A percentile compares a stretch with the other conserved stretches of the same genome.
Conservation (phyloP, 768 basidiomycete genomes). For the Cystofilobasidium bisporidii region DNA sequence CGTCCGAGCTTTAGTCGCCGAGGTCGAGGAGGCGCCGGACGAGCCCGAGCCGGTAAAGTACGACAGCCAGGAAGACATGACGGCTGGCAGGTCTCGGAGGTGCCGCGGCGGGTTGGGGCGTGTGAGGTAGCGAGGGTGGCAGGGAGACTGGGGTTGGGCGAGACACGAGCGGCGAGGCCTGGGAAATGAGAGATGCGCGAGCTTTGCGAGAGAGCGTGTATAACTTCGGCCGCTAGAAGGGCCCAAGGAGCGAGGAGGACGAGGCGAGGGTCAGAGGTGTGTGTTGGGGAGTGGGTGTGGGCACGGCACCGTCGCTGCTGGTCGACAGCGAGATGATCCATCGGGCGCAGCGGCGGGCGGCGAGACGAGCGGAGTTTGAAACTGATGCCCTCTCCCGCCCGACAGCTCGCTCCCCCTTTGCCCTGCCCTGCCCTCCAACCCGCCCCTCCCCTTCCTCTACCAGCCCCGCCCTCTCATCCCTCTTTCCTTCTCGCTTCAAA, state of each 20-base stretch:
- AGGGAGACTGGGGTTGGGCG: background rate
- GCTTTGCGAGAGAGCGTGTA: too few species aligned
- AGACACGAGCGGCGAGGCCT: background rate
- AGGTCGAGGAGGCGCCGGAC: conserved; percentile 58
- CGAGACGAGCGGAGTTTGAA: too few species aligned
- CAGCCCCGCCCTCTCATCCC: background rate
- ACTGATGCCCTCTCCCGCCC: too few species aligned
- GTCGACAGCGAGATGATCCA: too few species aligned
- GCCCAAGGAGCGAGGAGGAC: background rate
- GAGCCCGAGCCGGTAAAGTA: conserved; percentile 71
- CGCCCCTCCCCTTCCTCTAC: background rate
- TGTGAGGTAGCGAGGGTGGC: background rate
- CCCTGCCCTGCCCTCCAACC: background rate
- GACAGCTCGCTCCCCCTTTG: background rate
- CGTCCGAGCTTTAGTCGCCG: conserved; percentile 55
- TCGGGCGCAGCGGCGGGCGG: too few species aligned
- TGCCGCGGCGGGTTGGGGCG: background rate
- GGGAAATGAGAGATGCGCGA: too few species aligned
- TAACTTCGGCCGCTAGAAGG: too few species aligned
- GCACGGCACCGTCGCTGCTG: too few species aligned
- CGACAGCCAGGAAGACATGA: conserved; percentile 57
- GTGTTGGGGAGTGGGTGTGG: too few species aligned
- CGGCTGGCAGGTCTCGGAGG: too few species aligned
- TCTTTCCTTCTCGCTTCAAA: background rate
- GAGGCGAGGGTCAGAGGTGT: too few species aligned